Conservation (phyloP, 768 basidiomycete genomes). For the Gyrodon lividus region DNA sequence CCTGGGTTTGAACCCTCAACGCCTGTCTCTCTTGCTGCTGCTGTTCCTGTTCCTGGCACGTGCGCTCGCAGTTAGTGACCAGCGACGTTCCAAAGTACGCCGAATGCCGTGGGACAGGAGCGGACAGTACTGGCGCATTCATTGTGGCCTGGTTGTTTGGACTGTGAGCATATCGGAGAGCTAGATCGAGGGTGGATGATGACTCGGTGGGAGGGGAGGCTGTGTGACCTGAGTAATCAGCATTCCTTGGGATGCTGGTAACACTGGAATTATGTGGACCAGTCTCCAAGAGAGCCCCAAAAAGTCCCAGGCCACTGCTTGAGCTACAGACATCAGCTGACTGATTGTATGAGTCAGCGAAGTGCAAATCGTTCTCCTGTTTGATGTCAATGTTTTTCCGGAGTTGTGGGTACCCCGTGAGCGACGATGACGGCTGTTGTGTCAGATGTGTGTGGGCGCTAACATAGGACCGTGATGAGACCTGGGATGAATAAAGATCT, state of each 20-base stretch:
- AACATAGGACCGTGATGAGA: slow-evolving; percentile 23
- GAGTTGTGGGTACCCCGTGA: slow-evolving; percentile 17
- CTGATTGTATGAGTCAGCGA: slow-evolving; percentile 27
- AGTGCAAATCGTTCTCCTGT: slow-evolving; percentile 28
- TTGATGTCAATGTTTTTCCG: slow-evolving; percentile 24
- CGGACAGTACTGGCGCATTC: slow-evolving; percentile 26
- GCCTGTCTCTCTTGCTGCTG: slow-evolving; percentile 30
- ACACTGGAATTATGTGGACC: slow-evolving; percentile 23
- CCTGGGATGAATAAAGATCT: slow-evolving; percentile 24
- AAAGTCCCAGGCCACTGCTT: slow-evolving; percentile 20
- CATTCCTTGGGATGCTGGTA: not conserved
- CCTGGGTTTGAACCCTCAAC: slow-evolving; percentile 32
- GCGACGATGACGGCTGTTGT: slow-evolving; percentile 19
- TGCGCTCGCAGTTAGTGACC: slow-evolving; percentile 34
- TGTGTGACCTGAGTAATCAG: slow-evolving; percentile 9
- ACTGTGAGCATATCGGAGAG: slow-evolving; percentile 23
- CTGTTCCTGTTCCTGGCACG: slow-evolving; percentile 40
- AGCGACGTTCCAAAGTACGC: slow-evolving; percentile 31
- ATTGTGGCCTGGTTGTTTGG: slow-evolving; percentile 19
- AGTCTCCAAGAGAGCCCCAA: slow-evolving; percentile 24
- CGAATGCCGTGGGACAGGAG: slow-evolving; percentile 35
- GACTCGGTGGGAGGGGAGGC: slow-evolving; percentile 21
- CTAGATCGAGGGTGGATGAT: slow-evolving; percentile 21
- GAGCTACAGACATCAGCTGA: slow-evolving; percentile 23
- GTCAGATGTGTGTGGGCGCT: slow-evolving; percentile 16